Conservation (phyloP, 2,329 filamentous ascomycete genomes). For the Cryphonectria carpinicola region DNA sequence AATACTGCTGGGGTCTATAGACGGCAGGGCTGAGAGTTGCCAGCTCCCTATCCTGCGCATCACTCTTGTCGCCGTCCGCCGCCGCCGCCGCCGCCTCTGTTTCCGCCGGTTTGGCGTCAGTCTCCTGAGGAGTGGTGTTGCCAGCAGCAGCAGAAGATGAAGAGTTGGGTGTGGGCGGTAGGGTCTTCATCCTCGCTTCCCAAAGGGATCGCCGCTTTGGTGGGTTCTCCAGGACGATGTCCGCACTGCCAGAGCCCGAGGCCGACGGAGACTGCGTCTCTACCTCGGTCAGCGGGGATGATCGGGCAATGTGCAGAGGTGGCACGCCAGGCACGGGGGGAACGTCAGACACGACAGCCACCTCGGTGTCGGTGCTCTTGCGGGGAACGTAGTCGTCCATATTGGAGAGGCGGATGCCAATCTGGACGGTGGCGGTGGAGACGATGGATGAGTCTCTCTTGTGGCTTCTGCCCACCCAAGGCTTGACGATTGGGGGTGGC, state of each 20-base stretch:
- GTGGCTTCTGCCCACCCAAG: constrained; percentile 49
- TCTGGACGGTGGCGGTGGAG: constrained; percentile 72
- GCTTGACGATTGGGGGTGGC: constrained; percentile 50
- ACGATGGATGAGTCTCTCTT: constrained; percentile 63
- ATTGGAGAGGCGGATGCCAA: constrained; percentile 69
- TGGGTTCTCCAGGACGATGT: constrained; percentile 30
- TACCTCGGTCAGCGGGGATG: constrained; percentile 38
- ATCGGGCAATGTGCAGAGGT: constrained; percentile 31
- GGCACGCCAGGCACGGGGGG: background rate
- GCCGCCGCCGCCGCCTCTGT: constrained; percentile 28
- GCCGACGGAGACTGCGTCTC: constrained; percentile 15
- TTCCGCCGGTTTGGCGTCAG: constrained; percentile 28
- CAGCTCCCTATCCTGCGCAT: constrained; percentile 33
- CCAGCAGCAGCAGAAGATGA: background rate
- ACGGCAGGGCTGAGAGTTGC: constrained; percentile 54
- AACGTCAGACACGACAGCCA: constrained; percentile 31
- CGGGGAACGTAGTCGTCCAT: constrained; percentile 53
- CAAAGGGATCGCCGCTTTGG: constrained; percentile 36
- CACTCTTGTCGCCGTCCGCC: constrained; percentile 34
- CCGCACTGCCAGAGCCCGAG: background rate
- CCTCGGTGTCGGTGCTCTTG: constrained; percentile 33
- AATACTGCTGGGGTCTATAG: constrained; percentile 46
- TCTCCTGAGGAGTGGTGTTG: constrained; percentile 8
- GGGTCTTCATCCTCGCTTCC: constrained; percentile 42
- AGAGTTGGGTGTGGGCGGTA: constrained; percentile 44